Base-by-base conservation (phyloP, 768 basidiomycete species). In the Kwoniella shandongensis region DNA sequence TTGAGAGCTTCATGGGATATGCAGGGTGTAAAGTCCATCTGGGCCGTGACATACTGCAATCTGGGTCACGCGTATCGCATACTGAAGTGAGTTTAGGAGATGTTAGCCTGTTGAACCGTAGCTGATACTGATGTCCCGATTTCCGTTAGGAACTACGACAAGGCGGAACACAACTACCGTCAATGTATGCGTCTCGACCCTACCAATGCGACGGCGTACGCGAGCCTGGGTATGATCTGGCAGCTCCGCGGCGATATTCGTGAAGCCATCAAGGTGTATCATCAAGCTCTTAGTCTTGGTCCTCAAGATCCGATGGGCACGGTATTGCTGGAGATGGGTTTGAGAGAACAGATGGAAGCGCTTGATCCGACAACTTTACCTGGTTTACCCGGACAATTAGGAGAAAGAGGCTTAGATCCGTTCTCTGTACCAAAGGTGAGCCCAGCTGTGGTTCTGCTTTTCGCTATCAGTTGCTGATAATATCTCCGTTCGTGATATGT, bases 41-140 rank as follows among this genome's bases (percentile, higher is more conserved):
- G 94, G 93, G 82, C 86, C 0, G 85, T 86, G 11, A 96, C 93
- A 0, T 91, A 89, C 74, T 79, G 94, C 59, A 99, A 98, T 72
- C 83, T 98, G 17, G 96, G 91, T 11, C 96, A 94, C 23, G 87
- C 88, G 51, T 85, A 83, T 64, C 84, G 93, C 18, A 90, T 89
- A 74, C 79, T 88, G 11, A 84, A 83, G 91, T 90, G 61, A 55
- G 85, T 76, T 47, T n/a, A 44, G 26, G 25, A 12, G 51, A 29
- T 18, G 25, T 10, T 15, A 13, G 18, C 36, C 51, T 6, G 18
- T 36, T 30, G 8, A 7, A 47, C 46, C 11, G 5, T 23, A 8
- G 49, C 11, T 26, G 7, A 39, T 11, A 20, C 2, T 38, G n/a
- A 36, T 38, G 32, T 51, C 18, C 3, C n/a, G n/a, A n/a, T n/a